These are phyloP conservation scores for Boeremia lycopersici DNA, from an alignment of 2,329 filamentous ascomycete genomes.

Conservation along the genomic window DNA sequence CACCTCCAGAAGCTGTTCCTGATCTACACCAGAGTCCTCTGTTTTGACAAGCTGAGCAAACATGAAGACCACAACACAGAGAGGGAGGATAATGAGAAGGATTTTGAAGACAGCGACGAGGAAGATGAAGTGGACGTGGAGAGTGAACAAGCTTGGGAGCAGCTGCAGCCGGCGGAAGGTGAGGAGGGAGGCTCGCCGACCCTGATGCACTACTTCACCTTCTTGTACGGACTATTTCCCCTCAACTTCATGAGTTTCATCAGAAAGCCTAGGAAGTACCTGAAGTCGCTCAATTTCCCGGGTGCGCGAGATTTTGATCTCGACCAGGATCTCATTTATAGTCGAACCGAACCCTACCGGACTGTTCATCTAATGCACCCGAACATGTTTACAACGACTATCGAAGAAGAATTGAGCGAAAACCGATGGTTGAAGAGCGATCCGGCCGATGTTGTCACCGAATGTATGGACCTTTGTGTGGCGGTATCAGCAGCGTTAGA, in stretches of 20 bases:
- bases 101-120: constrained; percentile 36
- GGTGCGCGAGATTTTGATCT: constrained; percentile 77
- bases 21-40: constrained; percentile 78
- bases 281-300: constrained; percentile 73
- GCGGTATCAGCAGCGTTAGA: constrained; percentile 49
- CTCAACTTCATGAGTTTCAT: constrained; percentile 88
- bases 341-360: constrained; percentile 75
- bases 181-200: constrained; percentile 62
- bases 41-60: constrained; percentile 69
- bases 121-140: constrained; percentile 43
- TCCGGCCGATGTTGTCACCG: constrained; percentile 77
- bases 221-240: constrained; percentile 82
- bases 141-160: constrained; percentile 64
- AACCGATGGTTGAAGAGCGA: constrained; percentile 81
- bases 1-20: constrained; percentile 78
- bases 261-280: constrained; percentile 77
- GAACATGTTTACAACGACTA: constrained; percentile 81
- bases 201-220: constrained; percentile 77
- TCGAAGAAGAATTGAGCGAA: constrained; percentile 80
- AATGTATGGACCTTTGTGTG: constrained; percentile 74
- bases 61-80: constrained; percentile 15
- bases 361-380: constrained; percentile 77
- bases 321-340: constrained; percentile 76
- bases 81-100: constrained; percentile 21
- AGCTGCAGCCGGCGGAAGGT: constrained; percentile 65